Base-by-base conservation (phyloP, 495 filamentous ascomycete species). In the Aspergillus mulundensis region DNA sequence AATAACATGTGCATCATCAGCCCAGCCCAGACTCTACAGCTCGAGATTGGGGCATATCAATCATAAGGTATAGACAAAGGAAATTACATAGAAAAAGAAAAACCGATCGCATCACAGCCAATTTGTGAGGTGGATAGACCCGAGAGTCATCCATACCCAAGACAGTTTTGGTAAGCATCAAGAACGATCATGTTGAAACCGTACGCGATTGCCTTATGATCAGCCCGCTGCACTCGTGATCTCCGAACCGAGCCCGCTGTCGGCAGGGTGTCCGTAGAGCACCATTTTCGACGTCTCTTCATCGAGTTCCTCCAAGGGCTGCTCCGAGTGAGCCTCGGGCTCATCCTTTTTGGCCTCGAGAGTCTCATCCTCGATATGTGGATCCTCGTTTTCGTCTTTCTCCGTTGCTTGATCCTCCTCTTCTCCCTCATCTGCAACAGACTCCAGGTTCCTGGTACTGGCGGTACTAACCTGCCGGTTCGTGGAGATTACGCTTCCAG, bases 401-500 rank as follows among this genome's bases (percentile, higher is more conserved):
- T 48, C 28, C 15, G 30, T n/a, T 18, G 7, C 32, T 15, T 23
- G 30, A 19, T 60, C 57, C 23, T 61, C 64, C 32, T 57, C 53
- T 11, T 52, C 61, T 12, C 53, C 51, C 15, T 59, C 61, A 23
- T 61, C 58, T 23, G 40, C 34, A 25, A 54, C 48, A 20, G 52
- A 54, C 23, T 45, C 38, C 14, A 36, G 57, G 16, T 66, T 69
- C 14, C 65, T 70, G 4, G 75, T 73, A 46, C 77, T 77, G 41
- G 76, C 74, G 50, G 78, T 19, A 34, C 48, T 50, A 12, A 74
- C 75, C 25, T 79, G 72, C 39, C 79, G 71, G 51, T 74, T 76
- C 23, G 69, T 61, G 12, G 79, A 79, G 47, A 78, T 67, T 34
- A 76, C 75, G 21, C 77, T 79, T 25, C 77, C 78, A 6, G 78